Percentiles rank a stretch among this genome's conserved stretches.
Conservation (phyloP, 768 basidiomycete genomes). For the Phaeotremella skinneri region DNA sequence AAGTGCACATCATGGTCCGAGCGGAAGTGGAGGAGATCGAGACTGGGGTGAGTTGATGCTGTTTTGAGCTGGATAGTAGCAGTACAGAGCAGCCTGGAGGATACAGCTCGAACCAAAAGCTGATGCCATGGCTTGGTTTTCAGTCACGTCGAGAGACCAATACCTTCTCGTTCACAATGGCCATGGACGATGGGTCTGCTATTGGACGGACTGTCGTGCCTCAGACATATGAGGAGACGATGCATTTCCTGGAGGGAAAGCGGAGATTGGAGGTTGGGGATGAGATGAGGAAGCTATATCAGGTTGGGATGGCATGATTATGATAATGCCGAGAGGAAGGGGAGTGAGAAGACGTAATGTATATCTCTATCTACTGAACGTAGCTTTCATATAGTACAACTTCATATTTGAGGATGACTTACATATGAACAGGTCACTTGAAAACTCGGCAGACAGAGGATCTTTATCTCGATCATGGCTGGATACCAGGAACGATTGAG, state of each 20-base stretch:
- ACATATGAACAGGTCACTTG: no score
- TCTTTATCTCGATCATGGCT: no score
- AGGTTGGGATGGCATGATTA: conserved; percentile 10
- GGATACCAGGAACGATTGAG: no score
- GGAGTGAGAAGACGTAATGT: no score
- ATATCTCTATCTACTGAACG: no score
- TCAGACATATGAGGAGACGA: conserved; percentile 61
- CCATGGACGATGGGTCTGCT: conserved; percentile 31
- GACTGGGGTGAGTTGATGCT: conserved; percentile 59
- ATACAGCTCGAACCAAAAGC: background rate
- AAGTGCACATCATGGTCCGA: conserved; percentile 48
- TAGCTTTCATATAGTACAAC: no score
- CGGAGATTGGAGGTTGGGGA: conserved; percentile 68
- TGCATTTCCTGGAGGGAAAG: conserved; percentile 78
- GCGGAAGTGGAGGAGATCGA: conserved; percentile 57
- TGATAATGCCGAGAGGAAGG: no score
- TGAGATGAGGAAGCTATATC: conserved; percentile 59
- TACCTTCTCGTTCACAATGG: conserved; percentile 32
- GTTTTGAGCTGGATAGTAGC: no score
- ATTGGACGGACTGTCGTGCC: conserved; percentile 40
- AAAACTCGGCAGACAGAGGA: no score
- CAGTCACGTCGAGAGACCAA: conserved; percentile 54
- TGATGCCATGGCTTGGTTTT: background rate
- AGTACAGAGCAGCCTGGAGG: no score
- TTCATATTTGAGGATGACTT: no score